Percentiles rank a stretch among this genome's conserved stretches.
Conservation (phyloP, 1,284 basidiomycete species). For the Cutaneotrichosporon sp. region DNA sequence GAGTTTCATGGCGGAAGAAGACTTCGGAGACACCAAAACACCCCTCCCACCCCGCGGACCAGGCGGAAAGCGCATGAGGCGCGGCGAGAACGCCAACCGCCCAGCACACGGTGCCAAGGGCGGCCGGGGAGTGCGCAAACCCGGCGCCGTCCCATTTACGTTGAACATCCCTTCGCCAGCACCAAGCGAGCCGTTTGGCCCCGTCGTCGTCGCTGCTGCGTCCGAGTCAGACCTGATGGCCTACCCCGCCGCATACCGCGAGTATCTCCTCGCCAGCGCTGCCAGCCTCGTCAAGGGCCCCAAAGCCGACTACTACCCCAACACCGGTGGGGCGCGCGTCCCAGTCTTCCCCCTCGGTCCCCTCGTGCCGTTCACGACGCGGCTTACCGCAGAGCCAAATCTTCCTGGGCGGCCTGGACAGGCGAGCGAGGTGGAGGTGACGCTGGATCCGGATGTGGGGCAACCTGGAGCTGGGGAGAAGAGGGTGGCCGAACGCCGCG, state of each 20-base stretch:
- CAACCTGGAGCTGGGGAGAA: too few relatives aligned
- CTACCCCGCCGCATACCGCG: slow-evolving; percentile 11
- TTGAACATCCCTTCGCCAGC: neutral
- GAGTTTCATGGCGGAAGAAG: too few relatives aligned
- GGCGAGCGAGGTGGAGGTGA: slow-evolving; percentile 3
- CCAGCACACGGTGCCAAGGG: neutral
- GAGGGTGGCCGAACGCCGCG: neutral
- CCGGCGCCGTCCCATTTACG: neutral
- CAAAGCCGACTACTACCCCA: neutral
- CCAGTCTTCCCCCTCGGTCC: slow-evolving; percentile 26
- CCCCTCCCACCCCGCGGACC: too few relatives aligned
- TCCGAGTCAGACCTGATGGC: slow-evolving; percentile 2
- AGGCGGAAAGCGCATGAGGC: too few relatives aligned
- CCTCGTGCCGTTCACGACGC: slow-evolving; percentile 28
- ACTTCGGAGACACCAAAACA: too few relatives aligned
- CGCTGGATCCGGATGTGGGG: neutral
- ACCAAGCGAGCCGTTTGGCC: neutral
- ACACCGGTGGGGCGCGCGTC: neutral
- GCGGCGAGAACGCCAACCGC: too few relatives aligned
- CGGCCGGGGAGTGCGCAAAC: neutral
- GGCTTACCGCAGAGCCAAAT: slow-evolving; percentile 14
- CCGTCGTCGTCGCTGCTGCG: neutral
- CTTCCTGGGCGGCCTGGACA: neutral
- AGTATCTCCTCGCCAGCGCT: slow-evolving; percentile 5
- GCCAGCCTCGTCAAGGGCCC: neutral